Percentiles rank a stretch among this genome's conserved stretches.
phyloP scores from a whole-genome alignment of 2,329 filamentous ascomycete genomes.

The Aspergillus spinulosporus region DNA sequence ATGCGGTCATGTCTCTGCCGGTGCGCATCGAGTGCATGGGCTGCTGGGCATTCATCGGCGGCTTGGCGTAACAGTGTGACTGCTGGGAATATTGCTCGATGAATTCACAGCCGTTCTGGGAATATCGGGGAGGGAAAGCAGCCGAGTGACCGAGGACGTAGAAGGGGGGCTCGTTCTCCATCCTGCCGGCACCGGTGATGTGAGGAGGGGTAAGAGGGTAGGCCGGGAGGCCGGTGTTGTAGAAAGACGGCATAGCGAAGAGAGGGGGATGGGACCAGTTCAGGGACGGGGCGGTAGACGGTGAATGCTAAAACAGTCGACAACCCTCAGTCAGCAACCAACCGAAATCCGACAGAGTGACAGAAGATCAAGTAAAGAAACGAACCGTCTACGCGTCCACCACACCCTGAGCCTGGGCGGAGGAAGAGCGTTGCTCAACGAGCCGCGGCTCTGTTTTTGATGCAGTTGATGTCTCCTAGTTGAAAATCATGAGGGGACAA shows the following conservation, averaged over 20 bases:
- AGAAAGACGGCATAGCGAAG: constrained; percentile 46
- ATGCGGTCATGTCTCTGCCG: constrained; percentile 36
- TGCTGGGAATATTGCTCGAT: constrained; percentile 50
- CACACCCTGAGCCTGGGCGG: constrained; percentile 41
- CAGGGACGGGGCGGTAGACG: constrained; percentile 42
- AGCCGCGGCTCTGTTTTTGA: constrained; percentile 41
- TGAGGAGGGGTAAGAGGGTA: constrained; percentile 47
- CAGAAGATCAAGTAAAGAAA: constrained; percentile 20
- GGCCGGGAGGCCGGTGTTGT: constrained; percentile 41
- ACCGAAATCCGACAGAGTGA: constrained; percentile 3
- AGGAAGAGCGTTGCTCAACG: constrained; percentile 41
- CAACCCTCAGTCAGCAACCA: constrained; percentile 25
- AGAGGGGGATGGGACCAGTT: constrained; percentile 29
- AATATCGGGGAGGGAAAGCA: constrained; percentile 43
- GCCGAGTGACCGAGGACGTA: constrained; percentile 41
- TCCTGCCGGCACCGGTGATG: constrained; percentile 37
- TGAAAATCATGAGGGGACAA: constrained; percentile 41
- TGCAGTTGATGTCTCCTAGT: constrained; percentile 37
- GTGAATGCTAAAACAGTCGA: constrained; percentile 22
- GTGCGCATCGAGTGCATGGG: constrained; percentile 32
- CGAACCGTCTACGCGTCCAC: constrained; percentile 47
- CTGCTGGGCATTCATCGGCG: constrained; percentile 36
- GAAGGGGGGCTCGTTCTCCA: constrained; percentile 42
- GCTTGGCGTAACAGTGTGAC: constrained; percentile 42
- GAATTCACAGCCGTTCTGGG: constrained; percentile 47